Evolutionary conservation across 208 protist genomes (phyloP), one percentile per base, ranked within the genome.

Genomic region (Trypanosoma grayi): DNA sequence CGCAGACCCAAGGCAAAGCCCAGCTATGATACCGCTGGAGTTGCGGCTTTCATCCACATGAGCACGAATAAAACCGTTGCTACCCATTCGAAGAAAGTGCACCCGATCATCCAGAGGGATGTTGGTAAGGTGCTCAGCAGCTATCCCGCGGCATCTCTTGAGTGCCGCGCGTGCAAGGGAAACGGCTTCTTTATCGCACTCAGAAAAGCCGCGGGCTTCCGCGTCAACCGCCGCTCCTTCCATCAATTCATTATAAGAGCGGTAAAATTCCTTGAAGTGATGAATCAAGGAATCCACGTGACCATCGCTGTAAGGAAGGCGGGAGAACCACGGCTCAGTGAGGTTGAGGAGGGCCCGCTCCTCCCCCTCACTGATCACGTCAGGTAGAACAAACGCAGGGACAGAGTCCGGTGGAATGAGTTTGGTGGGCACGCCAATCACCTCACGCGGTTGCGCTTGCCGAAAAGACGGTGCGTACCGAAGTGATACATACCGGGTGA

Each of bases 221-320:
- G 24, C 50, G 31, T 37, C n/a, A 20, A n/a, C 30, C 54, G 8
- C 28, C 6, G 43, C 25, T 50, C 62, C 59, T 20, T 57, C 68
- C 47, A 67, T 75, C 28, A 92, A 58, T 40, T 77, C 66, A 14
- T 68, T 50, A 48, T 84, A 93, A 18, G 80, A 83, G 24, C 87
- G 87, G 61, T 93, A 93, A 61, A 93, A 93, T 66, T 93, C 83
- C 60, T 87, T 90, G 71, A 89, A 93, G 60, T 93, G 83, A 44
- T 93, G 87, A 31, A 93, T 93, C 45, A 93, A 71, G 3, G 78
- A 82, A 51, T 93, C 87, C 52, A 83, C 51, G 59, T 93, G 87
- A 11, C 75, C 81, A 39, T 87, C 77, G 57, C 79, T 84, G 81
- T 71, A 89, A 31, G 63, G 68, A 58, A 93, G 66, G 22, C 83